phyloP scores from a whole-genome alignment of 1,284 basidiomycete species.

The Calocybe gambosa region DNA sequence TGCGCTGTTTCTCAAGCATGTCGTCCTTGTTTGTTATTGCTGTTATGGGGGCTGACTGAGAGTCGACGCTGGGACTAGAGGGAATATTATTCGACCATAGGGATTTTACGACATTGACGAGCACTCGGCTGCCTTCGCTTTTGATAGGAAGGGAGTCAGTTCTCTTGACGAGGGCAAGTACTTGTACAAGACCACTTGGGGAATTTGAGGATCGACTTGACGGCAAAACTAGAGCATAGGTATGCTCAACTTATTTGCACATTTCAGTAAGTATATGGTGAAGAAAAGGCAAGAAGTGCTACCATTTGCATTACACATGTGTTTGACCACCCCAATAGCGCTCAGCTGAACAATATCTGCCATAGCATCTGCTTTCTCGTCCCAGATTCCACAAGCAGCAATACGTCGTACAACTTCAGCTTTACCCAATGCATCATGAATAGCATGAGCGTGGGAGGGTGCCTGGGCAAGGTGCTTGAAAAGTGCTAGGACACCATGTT shows the following conservation, averaged over 20 bases:
- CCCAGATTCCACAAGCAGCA: constrained; percentile 66
- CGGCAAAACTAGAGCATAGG: constrained; percentile 52
- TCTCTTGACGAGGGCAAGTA: constrained; percentile 71
- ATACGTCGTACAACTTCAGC: constrained; percentile 61
- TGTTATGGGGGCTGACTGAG: constrained; percentile 10
- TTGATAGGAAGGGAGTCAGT: constrained; percentile 80
- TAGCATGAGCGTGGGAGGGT: constrained; percentile 49
- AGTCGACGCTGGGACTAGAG: constrained; percentile 21
- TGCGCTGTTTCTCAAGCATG: constrained; percentile 32
- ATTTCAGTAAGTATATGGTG: not conserved
- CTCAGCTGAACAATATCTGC: constrained; percentile 83
- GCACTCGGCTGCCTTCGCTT: constrained; percentile 84
- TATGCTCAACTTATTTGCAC: constrained; percentile 50
- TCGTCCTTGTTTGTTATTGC: constrained; percentile 19
- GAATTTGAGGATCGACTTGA: constrained; percentile 20
- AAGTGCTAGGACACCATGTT: constrained; percentile 79
- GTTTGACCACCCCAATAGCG: constrained; percentile 85
- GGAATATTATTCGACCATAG: constrained; percentile 52
- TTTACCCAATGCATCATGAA: constrained; percentile 57
- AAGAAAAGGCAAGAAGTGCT: constrained; percentile 6
- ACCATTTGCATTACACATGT: constrained; percentile 78
- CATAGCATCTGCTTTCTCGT: constrained; percentile 63
- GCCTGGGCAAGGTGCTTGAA: constrained; percentile 83
- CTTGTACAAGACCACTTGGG: constrained; percentile 52
- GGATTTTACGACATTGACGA: constrained; percentile 78